These are phyloP conservation scores for Nelumbo lutea DNA, from an alignment of 164 flowering plant species.

Conservation along the genomic window DNA sequence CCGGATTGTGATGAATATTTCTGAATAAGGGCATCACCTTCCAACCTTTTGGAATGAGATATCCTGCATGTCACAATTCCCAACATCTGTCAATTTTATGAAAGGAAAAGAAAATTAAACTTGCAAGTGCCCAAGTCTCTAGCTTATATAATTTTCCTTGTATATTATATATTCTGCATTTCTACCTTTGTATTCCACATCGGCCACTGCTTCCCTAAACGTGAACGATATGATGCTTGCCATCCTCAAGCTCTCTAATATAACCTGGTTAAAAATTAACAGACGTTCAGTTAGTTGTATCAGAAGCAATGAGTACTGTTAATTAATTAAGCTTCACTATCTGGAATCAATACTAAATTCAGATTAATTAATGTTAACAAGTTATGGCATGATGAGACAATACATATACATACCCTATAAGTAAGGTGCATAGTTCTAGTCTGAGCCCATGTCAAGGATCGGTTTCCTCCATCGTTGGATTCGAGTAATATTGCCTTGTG, in stretches of 20 bases:
- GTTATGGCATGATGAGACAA: no score
- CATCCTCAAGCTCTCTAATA: conserved; percentile 78
- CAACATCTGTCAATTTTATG: neutral
- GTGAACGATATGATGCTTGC: conserved; percentile 87
- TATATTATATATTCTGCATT: neutral
- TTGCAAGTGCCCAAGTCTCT: neutral
- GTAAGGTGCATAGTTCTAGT: conserved; percentile 77
- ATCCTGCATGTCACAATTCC: conserved; percentile 43
- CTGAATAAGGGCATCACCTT: conserved; percentile 93
- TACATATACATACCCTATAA: conserved; percentile 35
- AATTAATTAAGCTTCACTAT: no score
- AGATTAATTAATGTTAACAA: neutral
- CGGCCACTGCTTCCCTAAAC: conserved; percentile 79
- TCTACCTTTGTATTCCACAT: conserved; percentile 86
- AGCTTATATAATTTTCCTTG: neutral
- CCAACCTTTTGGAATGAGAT: conserved; percentile 93
- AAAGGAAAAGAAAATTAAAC: neutral
- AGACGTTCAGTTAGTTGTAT: no score
- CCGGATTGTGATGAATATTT: conserved; percentile 82
- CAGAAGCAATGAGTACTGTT: no score
- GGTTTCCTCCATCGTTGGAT: conserved; percentile 30
- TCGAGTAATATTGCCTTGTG: conserved; percentile 41
- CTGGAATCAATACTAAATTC: no score
- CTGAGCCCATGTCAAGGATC: conserved; percentile 57
- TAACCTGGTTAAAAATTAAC: conserved; percentile 36